phyloP scores from a whole-genome alignment of 805 yeast species.

The Metschnikowia gruessii region DNA sequence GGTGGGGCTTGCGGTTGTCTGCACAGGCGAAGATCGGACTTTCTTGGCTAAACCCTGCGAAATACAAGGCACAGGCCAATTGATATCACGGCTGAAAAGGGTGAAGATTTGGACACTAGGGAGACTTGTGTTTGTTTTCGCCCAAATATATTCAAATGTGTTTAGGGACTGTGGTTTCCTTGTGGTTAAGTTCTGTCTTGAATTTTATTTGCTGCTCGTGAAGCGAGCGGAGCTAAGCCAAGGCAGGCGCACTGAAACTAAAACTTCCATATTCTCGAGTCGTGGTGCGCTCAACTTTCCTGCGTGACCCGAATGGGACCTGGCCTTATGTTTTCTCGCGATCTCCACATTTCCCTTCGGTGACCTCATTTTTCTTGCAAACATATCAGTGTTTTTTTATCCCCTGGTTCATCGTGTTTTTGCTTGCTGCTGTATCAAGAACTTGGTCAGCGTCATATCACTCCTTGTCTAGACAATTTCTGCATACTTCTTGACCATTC shows the following conservation, averaged over 20 bases:
- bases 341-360: slow-evolving; percentile 13
- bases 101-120: no score
- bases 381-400: background rate
- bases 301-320: slow-evolving; percentile 19
- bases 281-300: slow-evolving; percentile 18
- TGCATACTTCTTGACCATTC: background rate
- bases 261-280: slow-evolving; percentile 4
- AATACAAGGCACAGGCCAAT: no score
- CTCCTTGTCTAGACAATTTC: slow-evolving; percentile 1
- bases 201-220: background rate
- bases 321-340: slow-evolving; percentile 13
- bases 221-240: slow-evolving; percentile 2
- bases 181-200: no score
- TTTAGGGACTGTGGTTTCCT: no score
- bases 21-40: slow-evolving; percentile 2
- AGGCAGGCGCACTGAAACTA: slow-evolving; percentile 1
- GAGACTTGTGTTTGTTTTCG: no score
- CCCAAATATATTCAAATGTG: no score
- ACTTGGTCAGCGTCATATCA: background rate
- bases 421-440: background rate
- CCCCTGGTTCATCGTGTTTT: background rate
- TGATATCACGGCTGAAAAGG: no score
- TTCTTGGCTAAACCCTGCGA: background rate
- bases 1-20: slow-evolving; percentile 14
- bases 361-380: slow-evolving; percentile 7